Evolutionary conservation across 345 rosid species (phyloP), one percentile per base, ranked within the genome.

Genomic region (Isatis tinctoria): DNA sequence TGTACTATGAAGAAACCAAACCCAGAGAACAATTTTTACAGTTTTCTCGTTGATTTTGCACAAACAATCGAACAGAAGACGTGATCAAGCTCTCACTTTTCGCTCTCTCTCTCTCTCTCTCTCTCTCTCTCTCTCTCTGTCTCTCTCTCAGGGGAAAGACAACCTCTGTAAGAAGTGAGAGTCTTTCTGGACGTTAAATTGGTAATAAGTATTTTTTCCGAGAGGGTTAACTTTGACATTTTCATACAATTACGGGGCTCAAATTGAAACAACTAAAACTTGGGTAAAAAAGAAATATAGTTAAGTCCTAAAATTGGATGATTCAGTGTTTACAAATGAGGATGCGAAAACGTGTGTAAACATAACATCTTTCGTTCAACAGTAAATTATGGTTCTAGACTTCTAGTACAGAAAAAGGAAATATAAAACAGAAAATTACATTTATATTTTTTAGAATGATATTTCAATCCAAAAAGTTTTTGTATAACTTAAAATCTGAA

Each of bases 181-280:
- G 60, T 51, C 62, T 72, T 72, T 60, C 36, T 60, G 51, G 74
- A 45, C 16, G 47, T 70, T 65, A 26, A 47, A 47, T 70, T 60
- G 57, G 35, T 20, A 20, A 49, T 49, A 7, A 35, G 24, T 43
- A 33, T 26, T 26, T 40, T 16, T 9, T 10, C 39, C 18, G 1
- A n/a, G 35, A 24, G 60, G 74, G 67, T 33, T 11, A 5, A 27
- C 1, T 70, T 24, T 11, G 32, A 5, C 3, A 48, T 4, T 5
- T 72, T 17, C 37, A 14, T 5, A 27, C 8, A 49, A 12, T 8
- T 49, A 33, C 33, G 32, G 65, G 3, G 52, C 8, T 49, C 24
- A 61, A 61, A 4, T 22, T 37, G 22, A 10, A 48, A 59, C 17
- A 45, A n/a, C n/a, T n/a, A 26, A 37, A 54, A 1, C 3, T 37